These are phyloP conservation scores for Leccinum variabile DNA, from an alignment of 1,284 basidiomycete genomes.

Conservation along the genomic window DNA sequence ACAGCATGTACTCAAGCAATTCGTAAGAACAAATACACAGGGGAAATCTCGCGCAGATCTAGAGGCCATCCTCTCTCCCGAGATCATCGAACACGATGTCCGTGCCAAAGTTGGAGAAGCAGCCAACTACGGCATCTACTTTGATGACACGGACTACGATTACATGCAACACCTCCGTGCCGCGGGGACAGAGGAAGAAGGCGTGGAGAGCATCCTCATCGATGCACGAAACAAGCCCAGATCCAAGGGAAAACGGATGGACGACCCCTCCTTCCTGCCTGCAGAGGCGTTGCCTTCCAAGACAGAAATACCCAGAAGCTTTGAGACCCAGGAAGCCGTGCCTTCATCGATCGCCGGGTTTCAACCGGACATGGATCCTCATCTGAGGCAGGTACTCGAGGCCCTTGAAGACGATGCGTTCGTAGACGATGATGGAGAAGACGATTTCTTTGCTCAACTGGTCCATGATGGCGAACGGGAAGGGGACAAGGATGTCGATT, in stretches of 20 bases:
- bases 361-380: conserved; percentile 96
- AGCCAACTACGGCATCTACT: conserved; percentile 88
- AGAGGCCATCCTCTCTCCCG: conserved; percentile 58
- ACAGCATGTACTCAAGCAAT: conserved; percentile 83
- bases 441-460: conserved; percentile 74
- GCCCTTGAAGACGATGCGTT: conserved; percentile 97
- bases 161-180: conserved; percentile 96
- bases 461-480: conserved; percentile 72
- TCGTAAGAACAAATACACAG: conserved; percentile 61
- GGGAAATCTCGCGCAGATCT: conserved; percentile 79
- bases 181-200: conserved; percentile 73
- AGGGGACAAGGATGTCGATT: conserved; percentile 55
- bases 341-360: conserved; percentile 87
- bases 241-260: conserved; percentile 39
- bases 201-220: conserved; percentile 74
- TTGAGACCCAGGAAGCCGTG: conserved; percentile 72
- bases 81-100: conserved; percentile 54
- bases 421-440: conserved; percentile 72
- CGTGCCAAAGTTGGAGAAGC: conserved; percentile 80
- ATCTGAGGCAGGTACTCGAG: conserved; percentile 90
- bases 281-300: conserved; percentile 72
- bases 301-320: conserved; percentile 72
- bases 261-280: conserved; percentile 43
- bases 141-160: conserved; percentile 97
- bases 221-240: conserved; percentile 69